A percentile compares a stretch with the other conserved stretches of the same genome.
Conservation (phyloP, 306 rosid species). For the Sesbania bispinosa region DNA sequence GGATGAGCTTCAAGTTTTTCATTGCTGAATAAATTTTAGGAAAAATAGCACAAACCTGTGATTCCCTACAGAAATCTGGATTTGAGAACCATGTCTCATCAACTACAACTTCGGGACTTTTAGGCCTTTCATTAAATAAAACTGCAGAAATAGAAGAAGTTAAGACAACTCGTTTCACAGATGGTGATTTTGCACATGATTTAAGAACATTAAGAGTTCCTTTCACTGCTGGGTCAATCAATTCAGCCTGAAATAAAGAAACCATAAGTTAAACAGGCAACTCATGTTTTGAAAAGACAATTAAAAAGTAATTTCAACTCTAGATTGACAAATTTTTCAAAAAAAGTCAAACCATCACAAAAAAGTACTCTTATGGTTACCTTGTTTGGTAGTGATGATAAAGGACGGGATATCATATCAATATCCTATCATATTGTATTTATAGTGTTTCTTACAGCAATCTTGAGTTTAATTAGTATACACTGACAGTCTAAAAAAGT, state of each 20-base stretch:
- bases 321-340: not conserved
- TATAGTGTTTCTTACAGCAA: too few species aligned
- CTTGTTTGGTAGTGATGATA: too few species aligned
- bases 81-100: conserved; percentile 47
- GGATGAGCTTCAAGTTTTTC: not conserved
- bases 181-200: conserved; percentile 40
- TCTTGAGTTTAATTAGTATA: too few species aligned
- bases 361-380: not conserved
- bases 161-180: conserved; percentile 37
- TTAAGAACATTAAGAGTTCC: conserved; percentile 52
- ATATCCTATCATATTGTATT: too few species aligned
- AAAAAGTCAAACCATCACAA: not conserved
- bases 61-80: conserved; percentile 30
- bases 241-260: conserved; percentile 31
- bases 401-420: too few species aligned
- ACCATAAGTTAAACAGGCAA: not conserved
- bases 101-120: conserved; percentile 24
- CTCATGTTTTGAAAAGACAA: too few species aligned
- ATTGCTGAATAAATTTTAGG: not conserved
- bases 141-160: conserved; percentile 38
- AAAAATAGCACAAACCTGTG: conserved; percentile 25
- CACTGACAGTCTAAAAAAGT: too few species aligned
- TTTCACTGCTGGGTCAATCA: conserved; percentile 48
- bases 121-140: conserved; percentile 15
- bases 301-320: not conserved